These are phyloP conservation scores for Pyrenophora tritici-repentis DNA, from an alignment of 2,329 filamentous ascomycete species.

Conservation along the genomic window DNA sequence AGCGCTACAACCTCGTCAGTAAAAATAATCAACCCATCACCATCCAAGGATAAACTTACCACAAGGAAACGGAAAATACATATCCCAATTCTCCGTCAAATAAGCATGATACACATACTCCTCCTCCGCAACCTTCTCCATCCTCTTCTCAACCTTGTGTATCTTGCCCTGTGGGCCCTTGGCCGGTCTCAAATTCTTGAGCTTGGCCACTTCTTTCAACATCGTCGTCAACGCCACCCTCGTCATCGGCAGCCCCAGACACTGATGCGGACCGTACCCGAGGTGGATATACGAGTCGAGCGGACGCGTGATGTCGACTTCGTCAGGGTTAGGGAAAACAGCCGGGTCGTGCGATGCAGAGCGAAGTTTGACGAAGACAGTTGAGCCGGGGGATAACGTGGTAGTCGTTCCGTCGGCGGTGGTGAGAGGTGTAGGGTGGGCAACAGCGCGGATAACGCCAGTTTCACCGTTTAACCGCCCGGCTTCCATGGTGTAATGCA, in stretches of 20 bases:
- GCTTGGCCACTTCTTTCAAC: constrained; percentile 50
- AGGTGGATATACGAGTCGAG: constrained; percentile 53
- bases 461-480: constrained; percentile 52
- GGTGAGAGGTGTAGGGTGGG: constrained; percentile 39
- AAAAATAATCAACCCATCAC: too few relatives aligned
- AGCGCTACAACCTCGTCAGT: constrained; percentile 26
- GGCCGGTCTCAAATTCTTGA: constrained; percentile 49
- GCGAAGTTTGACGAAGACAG: constrained; percentile 52
- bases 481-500: constrained; percentile 57
- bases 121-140: constrained; percentile 28
- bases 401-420: constrained; percentile 39
- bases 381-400: constrained; percentile 45
- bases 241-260: constrained; percentile 52
- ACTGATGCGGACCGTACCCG: constrained; percentile 50
- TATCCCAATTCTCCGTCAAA: constrained; percentile 55
- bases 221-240: constrained; percentile 52
- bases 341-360: constrained; percentile 48
- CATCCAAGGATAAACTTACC: constrained; percentile 50
- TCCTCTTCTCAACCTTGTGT: constrained; percentile 49
- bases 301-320: constrained; percentile 46
- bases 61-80: constrained; percentile 54
- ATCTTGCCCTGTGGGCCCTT: constrained; percentile 48
- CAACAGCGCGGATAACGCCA: constrained; percentile 47
- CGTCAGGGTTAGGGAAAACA: constrained; percentile 50
- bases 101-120: constrained; percentile 51